Percentiles rank a stretch among this genome's conserved stretches.
These are phyloP conservation scores for Aquilaria malaccensis DNA, from an alignment of 345 rosid species.

Conservation along the genomic window DNA sequence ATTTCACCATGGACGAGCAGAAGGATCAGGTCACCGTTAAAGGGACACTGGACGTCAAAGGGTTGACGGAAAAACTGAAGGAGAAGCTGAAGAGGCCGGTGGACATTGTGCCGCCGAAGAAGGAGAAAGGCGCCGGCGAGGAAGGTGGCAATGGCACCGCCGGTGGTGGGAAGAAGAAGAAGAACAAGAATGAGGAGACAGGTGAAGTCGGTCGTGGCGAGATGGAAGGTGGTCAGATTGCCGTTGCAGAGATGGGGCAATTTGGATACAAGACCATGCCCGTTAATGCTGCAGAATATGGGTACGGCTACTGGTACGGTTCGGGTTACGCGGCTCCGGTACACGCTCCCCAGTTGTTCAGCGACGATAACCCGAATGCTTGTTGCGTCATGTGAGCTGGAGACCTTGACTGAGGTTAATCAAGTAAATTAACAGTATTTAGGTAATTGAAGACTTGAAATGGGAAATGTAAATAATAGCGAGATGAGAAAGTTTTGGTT, in stretches of 20 bases:
- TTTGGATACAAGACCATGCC: background rate
- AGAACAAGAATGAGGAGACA: conserved; percentile 22
- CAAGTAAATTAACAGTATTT: background rate
- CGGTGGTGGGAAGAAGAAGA: conserved; percentile 18
- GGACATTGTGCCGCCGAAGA: conserved; percentile 60
- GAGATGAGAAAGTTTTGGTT: too few species aligned
- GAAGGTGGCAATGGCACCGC: conserved; percentile 20
- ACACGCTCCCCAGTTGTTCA: conserved; percentile 38
- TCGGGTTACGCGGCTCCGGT: conserved; percentile 8
- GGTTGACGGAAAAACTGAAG: conserved; percentile 36
- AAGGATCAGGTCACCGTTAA: conserved; percentile 63
- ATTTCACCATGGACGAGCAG: conserved; percentile 34
- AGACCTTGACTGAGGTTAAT: too few species aligned
- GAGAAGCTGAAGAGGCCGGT: conserved; percentile 52
- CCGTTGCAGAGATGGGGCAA: background rate
- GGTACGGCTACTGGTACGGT: conserved; percentile 14
- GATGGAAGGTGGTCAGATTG: background rate
- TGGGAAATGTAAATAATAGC: conserved; percentile 16
- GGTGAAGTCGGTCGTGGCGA: conserved; percentile 12
- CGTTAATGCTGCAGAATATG: background rate
- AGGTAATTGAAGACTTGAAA: background rate
- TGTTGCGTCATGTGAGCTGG: conserved; percentile 34
- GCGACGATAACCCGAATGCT: conserved; percentile 63
- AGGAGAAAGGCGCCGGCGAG: conserved; percentile 38
- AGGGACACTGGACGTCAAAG: conserved; percentile 67